Conservation (phyloP, 208 protist genomes). For the Entamoeba moshkovskii region DNA sequence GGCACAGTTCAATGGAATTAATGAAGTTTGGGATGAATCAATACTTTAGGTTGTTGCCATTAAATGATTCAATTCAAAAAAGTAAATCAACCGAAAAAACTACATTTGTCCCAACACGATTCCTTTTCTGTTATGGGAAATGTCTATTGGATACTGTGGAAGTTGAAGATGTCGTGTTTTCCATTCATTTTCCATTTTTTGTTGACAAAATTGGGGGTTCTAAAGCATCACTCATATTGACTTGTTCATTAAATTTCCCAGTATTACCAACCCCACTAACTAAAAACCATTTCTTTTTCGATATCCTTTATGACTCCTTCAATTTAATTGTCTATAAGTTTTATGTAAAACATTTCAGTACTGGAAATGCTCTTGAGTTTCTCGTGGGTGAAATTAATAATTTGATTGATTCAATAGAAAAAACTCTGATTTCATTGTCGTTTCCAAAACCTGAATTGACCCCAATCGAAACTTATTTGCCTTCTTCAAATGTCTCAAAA, state of each 20-base stretch:
- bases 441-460: not conserved
- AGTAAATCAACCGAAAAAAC: not conserved
- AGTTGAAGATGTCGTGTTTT: not conserved
- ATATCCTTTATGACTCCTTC: not conserved
- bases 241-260: not conserved
- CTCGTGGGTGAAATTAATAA: not conserved
- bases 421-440: not conserved
- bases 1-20: not conserved
- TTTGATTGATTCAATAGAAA: not conserved
- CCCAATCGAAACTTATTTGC: not conserved
- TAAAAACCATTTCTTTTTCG: not conserved
- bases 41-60: not conserved
- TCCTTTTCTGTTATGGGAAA: not conserved
- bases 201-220: not conserved
- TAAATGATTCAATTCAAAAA: not conserved
- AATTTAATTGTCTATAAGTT: not conserved
- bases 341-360: not conserved
- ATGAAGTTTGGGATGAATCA: not conserved
- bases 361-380: not conserved
- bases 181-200: not conserved
- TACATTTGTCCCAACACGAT: not conserved
- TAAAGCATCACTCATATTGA: not conserved
- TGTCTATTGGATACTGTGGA: not conserved
- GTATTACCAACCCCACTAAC: not conserved
- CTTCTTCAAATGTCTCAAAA: not conserved